Conservation (phyloP, 139 green algal species). For the Chlorella vulgaris region DNA sequence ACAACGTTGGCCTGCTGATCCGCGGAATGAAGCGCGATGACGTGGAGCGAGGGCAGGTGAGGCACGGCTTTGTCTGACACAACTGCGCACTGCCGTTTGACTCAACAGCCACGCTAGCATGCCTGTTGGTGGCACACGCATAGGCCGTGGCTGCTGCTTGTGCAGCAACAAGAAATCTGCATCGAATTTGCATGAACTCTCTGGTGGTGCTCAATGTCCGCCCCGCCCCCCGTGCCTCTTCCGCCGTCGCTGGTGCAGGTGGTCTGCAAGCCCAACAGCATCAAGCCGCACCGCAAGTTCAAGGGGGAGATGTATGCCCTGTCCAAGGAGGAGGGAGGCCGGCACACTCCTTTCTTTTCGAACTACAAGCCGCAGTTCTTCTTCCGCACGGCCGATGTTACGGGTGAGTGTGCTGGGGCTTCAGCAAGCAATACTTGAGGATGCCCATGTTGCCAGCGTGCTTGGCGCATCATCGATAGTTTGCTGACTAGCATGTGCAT, state of each 20-base stretch:
- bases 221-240: too few relatives aligned
- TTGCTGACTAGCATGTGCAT: background rate
- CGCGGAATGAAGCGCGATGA: conserved; percentile 96
- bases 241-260: too few relatives aligned
- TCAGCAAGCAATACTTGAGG: background rate
- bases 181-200: too few relatives aligned
- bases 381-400: conserved; percentile 96
- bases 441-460: too few relatives aligned
- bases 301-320: conserved; percentile 94
- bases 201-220: too few relatives aligned
- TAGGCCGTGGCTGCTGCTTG: too few relatives aligned
- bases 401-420: conserved; percentile 49
- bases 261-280: conserved; percentile 83
- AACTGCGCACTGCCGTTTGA: background rate
- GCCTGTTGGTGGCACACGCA: background rate
- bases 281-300: conserved; percentile 83
- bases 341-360: conserved; percentile 97
- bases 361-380: conserved; percentile 99
- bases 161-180: too few relatives aligned
- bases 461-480: too few relatives aligned
- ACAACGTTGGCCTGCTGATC: conserved; percentile 97
- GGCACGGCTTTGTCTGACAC: background rate
- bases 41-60: conserved; percentile 87
- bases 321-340: conserved; percentile 97
- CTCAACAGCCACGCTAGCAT: background rate